These are phyloP conservation scores for Mortierella hygrophila DNA, from an alignment of 192 early-diverging fungal species.

Conservation along the genomic window DNA sequence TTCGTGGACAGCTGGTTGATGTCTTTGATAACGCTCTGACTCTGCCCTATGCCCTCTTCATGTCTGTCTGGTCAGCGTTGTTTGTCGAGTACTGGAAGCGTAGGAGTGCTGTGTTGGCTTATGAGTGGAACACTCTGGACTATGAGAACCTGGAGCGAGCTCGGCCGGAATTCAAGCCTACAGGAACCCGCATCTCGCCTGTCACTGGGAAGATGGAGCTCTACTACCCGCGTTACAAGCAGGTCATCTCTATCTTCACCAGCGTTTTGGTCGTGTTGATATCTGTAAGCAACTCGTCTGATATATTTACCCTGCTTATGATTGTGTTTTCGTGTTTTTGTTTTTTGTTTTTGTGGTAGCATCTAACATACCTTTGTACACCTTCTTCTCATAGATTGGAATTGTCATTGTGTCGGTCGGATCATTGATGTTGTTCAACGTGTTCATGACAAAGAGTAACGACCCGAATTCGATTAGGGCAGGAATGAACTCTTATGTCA, in stretches of 20 bases:
- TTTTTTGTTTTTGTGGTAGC: not conserved
- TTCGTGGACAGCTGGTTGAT: not conserved
- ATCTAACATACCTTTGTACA: not conserved
- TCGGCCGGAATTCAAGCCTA: slow-evolving; percentile 73
- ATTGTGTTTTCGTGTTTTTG: not conserved
- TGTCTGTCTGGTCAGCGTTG: slow-evolving; percentile 70
- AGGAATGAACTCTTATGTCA: slow-evolving; percentile 28
- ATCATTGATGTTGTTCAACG: slow-evolving; percentile 44
- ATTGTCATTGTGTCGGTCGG: slow-evolving; percentile 63
- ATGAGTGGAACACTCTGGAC: slow-evolving; percentile 69
- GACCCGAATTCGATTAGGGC: not conserved
- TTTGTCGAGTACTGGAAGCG: slow-evolving; percentile 78
- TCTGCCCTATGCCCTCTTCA: slow-evolving; percentile 68
- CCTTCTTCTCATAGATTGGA: slow-evolving; percentile 29
- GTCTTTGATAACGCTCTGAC: slow-evolving; percentile 74
- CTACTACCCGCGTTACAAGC: slow-evolving; percentile 59
- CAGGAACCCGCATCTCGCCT: slow-evolving; percentile 60
- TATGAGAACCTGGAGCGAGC: slow-evolving; percentile 63
- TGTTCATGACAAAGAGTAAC: slow-evolving; percentile 8
- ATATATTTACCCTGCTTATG: too few species aligned
- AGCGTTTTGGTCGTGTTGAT: slow-evolving; percentile 59
- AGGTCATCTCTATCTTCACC: slow-evolving; percentile 47
- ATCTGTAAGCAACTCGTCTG: slow-evolving; percentile 37
- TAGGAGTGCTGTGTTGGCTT: slow-evolving; percentile 59
- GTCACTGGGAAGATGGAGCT: slow-evolving; percentile 65